These are phyloP conservation scores for Euphorbia lathyris DNA, from an alignment of 345 rosid species.

Conservation along the genomic window DNA sequence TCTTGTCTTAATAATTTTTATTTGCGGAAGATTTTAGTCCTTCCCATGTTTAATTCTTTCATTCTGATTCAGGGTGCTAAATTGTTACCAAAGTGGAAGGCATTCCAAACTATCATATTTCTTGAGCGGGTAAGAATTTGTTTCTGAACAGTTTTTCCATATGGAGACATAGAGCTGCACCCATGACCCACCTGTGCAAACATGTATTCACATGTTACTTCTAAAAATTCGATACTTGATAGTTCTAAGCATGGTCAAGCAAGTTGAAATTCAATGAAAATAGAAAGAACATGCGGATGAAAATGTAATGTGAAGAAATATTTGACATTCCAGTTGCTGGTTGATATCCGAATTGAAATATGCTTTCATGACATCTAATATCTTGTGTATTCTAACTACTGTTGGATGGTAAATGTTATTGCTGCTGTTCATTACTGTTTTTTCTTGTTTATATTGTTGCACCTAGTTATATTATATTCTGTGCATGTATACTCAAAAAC, in stretches of 20 bases:
- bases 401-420: not conserved
- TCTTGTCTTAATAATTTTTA: constrained; percentile 3
- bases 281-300: not conserved
- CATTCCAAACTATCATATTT: constrained; percentile 81
- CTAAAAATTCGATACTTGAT: not conserved
- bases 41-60: not conserved
- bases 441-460: not conserved
- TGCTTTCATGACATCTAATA: not conserved
- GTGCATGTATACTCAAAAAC: not conserved
- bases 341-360: not conserved
- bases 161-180: not conserved
- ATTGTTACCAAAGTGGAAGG: constrained; percentile 81
- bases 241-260: not conserved
- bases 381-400: not conserved
- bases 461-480: not conserved
- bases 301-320: not conserved
- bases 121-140: constrained; percentile 64
- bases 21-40: not conserved
- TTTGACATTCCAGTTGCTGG: not conserved
- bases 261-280: not conserved
- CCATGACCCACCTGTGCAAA: not conserved
- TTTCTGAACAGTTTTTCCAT: not conserved
- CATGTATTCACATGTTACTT: not conserved
- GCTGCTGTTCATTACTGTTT: not conserved
- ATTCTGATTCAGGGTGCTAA: constrained; percentile 54